Percentiles rank a stretch among this genome's conserved stretches.
These are phyloP conservation scores for Trichomonas gallinae DNA, from an alignment of 208 protist genomes.

Conservation along the genomic window DNA sequence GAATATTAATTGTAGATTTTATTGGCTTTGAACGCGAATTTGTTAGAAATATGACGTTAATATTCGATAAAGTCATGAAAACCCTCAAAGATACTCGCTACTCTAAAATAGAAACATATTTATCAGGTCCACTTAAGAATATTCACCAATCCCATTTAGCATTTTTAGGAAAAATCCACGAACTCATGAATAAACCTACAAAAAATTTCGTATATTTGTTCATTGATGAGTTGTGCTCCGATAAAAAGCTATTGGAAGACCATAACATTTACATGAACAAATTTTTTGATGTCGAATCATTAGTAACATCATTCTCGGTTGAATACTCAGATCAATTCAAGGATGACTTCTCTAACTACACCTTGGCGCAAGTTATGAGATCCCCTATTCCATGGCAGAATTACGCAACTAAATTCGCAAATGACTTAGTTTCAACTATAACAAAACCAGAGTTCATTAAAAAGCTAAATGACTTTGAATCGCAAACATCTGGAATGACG, in stretches of 20 bases:
- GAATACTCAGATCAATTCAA: not conserved
- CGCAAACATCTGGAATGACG: not conserved
- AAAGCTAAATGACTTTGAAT: not conserved
- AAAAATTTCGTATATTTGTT: not conserved
- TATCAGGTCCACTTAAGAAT: not conserved
- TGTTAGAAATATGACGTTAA: not conserved
- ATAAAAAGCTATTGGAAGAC: not conserved
- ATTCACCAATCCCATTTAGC: not conserved
- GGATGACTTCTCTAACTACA: not conserved
- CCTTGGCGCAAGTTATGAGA: not conserved
- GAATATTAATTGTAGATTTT: not conserved
- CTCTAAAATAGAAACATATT: not conserved
- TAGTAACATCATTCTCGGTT: not conserved
- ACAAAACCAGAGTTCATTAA: too few species aligned
- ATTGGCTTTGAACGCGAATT: not conserved
- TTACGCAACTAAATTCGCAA: not conserved
- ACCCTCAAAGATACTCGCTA: not conserved
- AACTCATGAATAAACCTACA: not conserved
- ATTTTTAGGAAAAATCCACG: not conserved
- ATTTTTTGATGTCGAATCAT: not conserved
- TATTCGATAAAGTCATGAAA: not conserved
- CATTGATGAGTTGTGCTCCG: not conserved
- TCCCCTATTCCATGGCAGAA: not conserved
- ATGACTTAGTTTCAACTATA: not conserved
- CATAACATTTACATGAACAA: not conserved